Conservation (phyloP, 1,284 basidiomycete genomes). For the Fomes fomentarius region DNA sequence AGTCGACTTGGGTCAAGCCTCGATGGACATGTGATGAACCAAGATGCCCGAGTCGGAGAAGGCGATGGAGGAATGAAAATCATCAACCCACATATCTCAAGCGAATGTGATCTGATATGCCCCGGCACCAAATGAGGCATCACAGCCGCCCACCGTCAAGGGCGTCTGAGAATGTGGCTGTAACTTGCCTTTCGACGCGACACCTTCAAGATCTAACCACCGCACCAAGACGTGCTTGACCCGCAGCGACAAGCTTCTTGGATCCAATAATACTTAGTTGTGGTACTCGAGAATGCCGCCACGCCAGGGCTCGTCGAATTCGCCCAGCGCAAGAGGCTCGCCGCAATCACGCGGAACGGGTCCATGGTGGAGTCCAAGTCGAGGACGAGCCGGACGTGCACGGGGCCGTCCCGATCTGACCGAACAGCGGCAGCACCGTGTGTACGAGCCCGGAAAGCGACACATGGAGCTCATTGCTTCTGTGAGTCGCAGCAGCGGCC, state of each 20-base stretch:
- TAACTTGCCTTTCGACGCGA: too few relatives aligned
- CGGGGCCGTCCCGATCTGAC: background rate
- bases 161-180: too few relatives aligned
- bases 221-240: background rate
- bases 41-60: too few relatives aligned
- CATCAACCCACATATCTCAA: too few relatives aligned
- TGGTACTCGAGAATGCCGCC: background rate
- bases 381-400: background rate
- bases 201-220: too few relatives aligned
- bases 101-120: background rate
- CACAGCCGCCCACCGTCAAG: background rate
- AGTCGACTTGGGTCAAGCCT: too few relatives aligned
- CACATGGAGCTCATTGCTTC: slow-evolving; percentile 66
- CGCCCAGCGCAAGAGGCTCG: background rate
- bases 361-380: background rate
- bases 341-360: background rate
- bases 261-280: too few relatives aligned
- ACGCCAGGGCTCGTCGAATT: background rate
- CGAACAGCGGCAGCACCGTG: slow-evolving; percentile 13
- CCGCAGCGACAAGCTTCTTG: too few relatives aligned
- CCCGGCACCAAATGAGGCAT: background rate
- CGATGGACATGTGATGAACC: too few relatives aligned
- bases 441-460: slow-evolving; percentile 27
- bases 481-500: slow-evolving; percentile 71
- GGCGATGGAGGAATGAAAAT: too few relatives aligned